These are phyloP conservation scores for Babesia microti DNA, from an alignment of 169 alveolate genomes.

Conservation along the genomic window DNA sequence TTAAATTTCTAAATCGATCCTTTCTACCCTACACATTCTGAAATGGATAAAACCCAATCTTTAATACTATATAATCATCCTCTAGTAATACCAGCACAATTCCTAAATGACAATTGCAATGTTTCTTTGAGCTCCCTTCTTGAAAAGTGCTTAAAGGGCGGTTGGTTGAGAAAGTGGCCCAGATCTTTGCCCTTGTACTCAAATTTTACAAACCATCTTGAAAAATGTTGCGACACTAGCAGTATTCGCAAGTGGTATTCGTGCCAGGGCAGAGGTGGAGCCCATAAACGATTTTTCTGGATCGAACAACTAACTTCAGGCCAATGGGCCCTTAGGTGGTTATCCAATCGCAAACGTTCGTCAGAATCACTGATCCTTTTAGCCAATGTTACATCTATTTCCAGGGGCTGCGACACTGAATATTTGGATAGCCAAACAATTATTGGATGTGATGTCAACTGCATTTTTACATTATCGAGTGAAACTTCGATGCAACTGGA, in stretches of 20 bases:
- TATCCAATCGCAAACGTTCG: constrained; percentile 25
- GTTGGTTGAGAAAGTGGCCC: constrained; percentile 21
- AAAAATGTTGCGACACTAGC: too few relatives aligned
- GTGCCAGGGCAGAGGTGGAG: constrained; percentile 3
- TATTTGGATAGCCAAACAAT: constrained; percentile 9
- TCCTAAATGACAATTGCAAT: too few relatives aligned
- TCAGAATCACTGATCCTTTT: constrained; percentile 22
- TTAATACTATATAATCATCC: too few relatives aligned
- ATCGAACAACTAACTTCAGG: constrained; percentile 32
- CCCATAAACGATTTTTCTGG: constrained; percentile 47
- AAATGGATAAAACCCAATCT: too few relatives aligned
- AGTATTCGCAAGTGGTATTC: too few relatives aligned
- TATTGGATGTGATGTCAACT: constrained; percentile 6
- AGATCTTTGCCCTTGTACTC: constrained; percentile 22
- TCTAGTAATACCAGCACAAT: too few relatives aligned
- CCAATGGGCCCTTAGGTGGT: constrained; percentile 41
- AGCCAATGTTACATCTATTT: constrained; percentile 11
- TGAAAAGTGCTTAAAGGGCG: constrained; percentile 26
- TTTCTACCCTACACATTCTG: too few relatives aligned
- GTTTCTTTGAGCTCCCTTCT: constrained; percentile 18
- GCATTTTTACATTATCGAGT: constrained; percentile 22
- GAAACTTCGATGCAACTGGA: constrained; percentile 22
- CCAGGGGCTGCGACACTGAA: constrained; percentile 26
- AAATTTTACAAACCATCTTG: background rate
- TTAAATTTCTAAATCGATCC: too few relatives aligned